Evolutionary conservation across 768 basidiomycete species (phyloP), one percentile per base, ranked within the genome.

Genomic region (Steccherinum ochraceum): DNA sequence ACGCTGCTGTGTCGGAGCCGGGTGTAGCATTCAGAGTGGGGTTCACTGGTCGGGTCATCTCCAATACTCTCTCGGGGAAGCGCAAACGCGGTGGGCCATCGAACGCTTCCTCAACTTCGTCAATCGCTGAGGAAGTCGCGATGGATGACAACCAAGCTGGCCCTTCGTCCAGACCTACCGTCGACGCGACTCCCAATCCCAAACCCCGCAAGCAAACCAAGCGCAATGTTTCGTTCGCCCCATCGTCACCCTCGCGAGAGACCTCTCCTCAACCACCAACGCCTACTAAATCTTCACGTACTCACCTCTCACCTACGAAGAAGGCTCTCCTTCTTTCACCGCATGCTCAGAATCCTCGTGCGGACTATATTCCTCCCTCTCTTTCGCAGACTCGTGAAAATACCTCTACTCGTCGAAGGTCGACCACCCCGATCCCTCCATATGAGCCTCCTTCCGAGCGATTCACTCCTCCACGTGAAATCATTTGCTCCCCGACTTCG

Each of bases 381-480:
- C 61, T 64, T 5, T 53, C 60, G 13, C 52, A 55, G 12, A 54
- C 58, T n/a, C 62, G 61, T 40, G 55, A 61, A 40, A 52, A 54
- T 53, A 10, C 52, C 40, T 57, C 27, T 50, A 52, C 48, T 49
- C 58, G 64, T 50, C 54, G 76, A 16, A 69, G 77, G 18, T 80
- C 76, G 46, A 67, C 69, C 1, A 84, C 83, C 2, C 84, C 83
- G 0, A 47, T 66, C 0, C 78, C 79, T 0, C 70, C 71, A 0
- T 87, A 87, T 59, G 83, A 85, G 55, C 84, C 84, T 0, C 85
- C 85, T 0, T 51, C 61, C 0, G 84, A 84, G 50, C 74, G 80
- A n/a, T 86, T 86, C 58, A 85, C 83, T 0, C 84, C 87, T 1
- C 87, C 86, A 0, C 74, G 79, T 45, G 78, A 84, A 56, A 75